Conservation (phyloP, 768 basidiomycete genomes). For the Termitomyces sp. region DNA sequence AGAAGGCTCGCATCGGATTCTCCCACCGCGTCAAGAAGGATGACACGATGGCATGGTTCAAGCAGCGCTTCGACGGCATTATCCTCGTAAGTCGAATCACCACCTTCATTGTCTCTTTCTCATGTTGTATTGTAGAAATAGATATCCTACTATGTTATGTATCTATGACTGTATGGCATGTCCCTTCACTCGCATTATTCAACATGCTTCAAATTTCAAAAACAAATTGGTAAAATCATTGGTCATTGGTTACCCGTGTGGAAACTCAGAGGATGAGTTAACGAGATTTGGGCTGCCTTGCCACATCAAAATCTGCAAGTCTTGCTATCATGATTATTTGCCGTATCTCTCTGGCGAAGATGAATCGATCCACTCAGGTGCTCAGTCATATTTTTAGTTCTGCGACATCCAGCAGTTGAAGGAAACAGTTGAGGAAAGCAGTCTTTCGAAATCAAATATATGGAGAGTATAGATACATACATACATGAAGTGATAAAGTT, state of each 20-base stretch:
- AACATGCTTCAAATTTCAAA: slow-evolving; percentile 4
- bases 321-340: no score
- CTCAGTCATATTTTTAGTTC: no score
- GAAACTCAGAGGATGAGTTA: background rate
- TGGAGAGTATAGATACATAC: background rate
- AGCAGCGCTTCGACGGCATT: slow-evolving; percentile 98
- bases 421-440: background rate
- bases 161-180: slow-evolving; percentile 22
- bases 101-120: background rate
- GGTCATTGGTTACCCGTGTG: background rate
- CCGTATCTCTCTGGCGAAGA: no score
- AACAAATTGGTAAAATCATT: slow-evolving; percentile 4
- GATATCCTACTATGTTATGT: slow-evolving; percentile 14
- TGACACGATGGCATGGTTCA: slow-evolving; percentile 98
- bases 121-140: slow-evolving; percentile 17
- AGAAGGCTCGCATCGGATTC: slow-evolving; percentile 84
- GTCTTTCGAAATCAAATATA: background rate
- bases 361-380: no score
- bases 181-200: slow-evolving; percentile 9
- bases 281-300: background rate
- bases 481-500: slow-evolving; percentile 5
- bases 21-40: slow-evolving; percentile 92
- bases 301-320: no score
- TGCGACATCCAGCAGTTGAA: no score
- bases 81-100: slow-evolving; percentile 63